Evolutionary conservation across 805 yeast genomes (phyloP).

Genomic region (Saturnispora galanensis): DNA sequence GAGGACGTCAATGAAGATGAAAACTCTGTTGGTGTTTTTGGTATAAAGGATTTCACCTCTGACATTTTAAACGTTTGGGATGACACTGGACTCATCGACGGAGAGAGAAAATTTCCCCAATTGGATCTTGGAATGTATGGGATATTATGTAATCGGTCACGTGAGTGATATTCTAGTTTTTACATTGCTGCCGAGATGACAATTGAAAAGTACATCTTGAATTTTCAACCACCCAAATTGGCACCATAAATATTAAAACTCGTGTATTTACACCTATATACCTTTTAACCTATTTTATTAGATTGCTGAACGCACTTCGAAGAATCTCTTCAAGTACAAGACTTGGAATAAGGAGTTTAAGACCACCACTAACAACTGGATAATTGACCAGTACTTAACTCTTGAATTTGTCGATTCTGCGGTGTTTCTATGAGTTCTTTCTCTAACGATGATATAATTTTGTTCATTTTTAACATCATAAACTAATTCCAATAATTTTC

Average conservation of each 20-base stretch:
- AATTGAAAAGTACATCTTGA: too few relatives aligned
- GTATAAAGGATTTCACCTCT: constrained; percentile 8
- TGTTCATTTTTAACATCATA: constrained; percentile 88
- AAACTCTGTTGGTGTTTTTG: constrained; percentile 12
- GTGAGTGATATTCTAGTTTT: not conserved
- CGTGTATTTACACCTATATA: too few relatives aligned
- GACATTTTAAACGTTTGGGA: constrained; percentile 4
- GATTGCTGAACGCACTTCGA: constrained; percentile 87
- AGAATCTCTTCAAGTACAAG: constrained; percentile 86
- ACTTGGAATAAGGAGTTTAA: constrained; percentile 88
- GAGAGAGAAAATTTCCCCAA: not conserved
- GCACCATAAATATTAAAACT: too few relatives aligned
- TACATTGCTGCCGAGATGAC: too few relatives aligned
- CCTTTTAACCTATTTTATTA: constrained; percentile 24
- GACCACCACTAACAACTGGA: constrained; percentile 81
- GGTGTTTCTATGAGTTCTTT: constrained; percentile 95
- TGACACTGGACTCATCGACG: not conserved
- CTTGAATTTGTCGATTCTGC: constrained; percentile 96
- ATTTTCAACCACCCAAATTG: too few relatives aligned
- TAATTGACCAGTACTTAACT: constrained; percentile 95
- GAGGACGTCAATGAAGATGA: constrained; percentile 81
- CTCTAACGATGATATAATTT: constrained; percentile 87
- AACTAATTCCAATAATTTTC: constrained; percentile 62
- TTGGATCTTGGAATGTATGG: too few relatives aligned
- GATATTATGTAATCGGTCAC: not conserved